These are phyloP conservation scores for Ogataea dorogensis DNA, from an alignment of 805 yeast species.

Conservation along the genomic window DNA sequence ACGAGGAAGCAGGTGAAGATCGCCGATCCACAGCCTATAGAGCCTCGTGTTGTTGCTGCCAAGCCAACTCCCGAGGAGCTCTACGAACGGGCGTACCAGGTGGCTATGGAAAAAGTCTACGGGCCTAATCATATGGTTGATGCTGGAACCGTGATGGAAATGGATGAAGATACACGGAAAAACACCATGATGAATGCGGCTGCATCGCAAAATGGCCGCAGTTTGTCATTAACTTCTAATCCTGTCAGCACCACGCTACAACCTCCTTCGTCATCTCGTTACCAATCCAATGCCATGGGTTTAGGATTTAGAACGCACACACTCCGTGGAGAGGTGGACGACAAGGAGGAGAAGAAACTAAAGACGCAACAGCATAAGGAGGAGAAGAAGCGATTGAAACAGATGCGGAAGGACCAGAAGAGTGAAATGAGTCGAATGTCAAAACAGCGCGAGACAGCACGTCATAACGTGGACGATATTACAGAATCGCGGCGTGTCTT, in stretches of 20 bases:
- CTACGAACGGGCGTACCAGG: constrained; percentile 53
- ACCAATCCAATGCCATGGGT: constrained; percentile 31
- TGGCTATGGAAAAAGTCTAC: constrained; percentile 56
- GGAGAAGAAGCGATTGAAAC: constrained; percentile 22
- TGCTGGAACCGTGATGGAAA: constrained; percentile 9
- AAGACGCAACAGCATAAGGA: constrained; percentile 20
- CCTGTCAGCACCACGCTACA: neutral
- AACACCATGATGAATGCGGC: constrained; percentile 28
- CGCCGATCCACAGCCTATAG: constrained; percentile 8
- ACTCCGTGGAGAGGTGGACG: constrained; percentile 24
- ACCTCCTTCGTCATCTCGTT: constrained; percentile 6
- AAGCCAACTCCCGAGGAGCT: constrained; percentile 46
- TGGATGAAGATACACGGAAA: constrained; percentile 28
- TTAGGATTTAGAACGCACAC: constrained; percentile 32
- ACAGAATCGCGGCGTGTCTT: constrained; percentile 11
- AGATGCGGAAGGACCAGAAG: constrained; percentile 26
- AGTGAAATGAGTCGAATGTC: constrained; percentile 23
- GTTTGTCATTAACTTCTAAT: constrained; percentile 8
- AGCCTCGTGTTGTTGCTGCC: constrained; percentile 5
- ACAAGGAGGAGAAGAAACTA: constrained; percentile 17
- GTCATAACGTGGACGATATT: constrained; percentile 17
- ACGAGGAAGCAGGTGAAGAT: constrained; percentile 27
- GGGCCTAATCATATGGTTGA: constrained; percentile 31
- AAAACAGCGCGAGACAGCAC: constrained; percentile 27
- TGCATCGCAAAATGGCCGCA: constrained; percentile 5